A percentile compares a stretch with the other conserved stretches of the same genome.
Evolutionary conservation across 352 stramenopile genomes (phyloP).

Genomic region (Phytophthora cryptogea): DNA sequence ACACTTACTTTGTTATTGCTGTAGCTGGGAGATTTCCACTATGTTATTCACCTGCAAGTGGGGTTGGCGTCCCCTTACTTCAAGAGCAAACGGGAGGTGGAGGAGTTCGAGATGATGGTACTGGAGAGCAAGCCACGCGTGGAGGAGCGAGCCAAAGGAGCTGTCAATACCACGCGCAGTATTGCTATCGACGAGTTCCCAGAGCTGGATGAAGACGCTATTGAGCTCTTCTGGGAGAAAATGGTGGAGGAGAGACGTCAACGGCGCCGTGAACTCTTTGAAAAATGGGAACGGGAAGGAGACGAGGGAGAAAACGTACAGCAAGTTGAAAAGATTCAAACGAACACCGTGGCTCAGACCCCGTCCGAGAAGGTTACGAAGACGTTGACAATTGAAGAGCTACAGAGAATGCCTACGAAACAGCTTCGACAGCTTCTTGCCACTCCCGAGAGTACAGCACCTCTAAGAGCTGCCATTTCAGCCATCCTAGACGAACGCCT

Average conservation of each 20-base stretch:
- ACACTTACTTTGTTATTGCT: neutral
- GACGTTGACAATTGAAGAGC: constrained; percentile 46
- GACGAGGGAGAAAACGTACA: constrained; percentile 5
- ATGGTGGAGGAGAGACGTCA: constrained; percentile 61
- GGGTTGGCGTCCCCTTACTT: constrained; percentile 75
- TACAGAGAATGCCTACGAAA: constrained; percentile 52
- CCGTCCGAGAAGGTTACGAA: constrained; percentile 36
- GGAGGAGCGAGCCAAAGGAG: constrained; percentile 16
- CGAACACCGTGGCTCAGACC: neutral
- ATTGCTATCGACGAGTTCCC: constrained; percentile 88
- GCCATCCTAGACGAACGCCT: constrained; percentile 55
- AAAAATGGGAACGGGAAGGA: constrained; percentile 42
- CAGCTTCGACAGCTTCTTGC: constrained; percentile 54
- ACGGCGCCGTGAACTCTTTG: constrained; percentile 51
- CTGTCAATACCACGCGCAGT: constrained; percentile 44
- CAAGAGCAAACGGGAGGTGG: constrained; percentile 48
- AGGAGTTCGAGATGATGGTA: constrained; percentile 80
- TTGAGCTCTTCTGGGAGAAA: constrained; percentile 77
- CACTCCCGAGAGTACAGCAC: constrained; percentile 29
- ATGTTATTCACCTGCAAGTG: constrained; percentile 73
- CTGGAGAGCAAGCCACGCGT: constrained; percentile 60
- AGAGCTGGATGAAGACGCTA: constrained; percentile 80
- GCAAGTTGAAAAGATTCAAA: neutral
- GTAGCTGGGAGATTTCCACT: constrained; percentile 79
- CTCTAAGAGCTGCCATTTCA: constrained; percentile 47